Conservation (phyloP, 345 rosid species). For the Garcia nutans region DNA sequence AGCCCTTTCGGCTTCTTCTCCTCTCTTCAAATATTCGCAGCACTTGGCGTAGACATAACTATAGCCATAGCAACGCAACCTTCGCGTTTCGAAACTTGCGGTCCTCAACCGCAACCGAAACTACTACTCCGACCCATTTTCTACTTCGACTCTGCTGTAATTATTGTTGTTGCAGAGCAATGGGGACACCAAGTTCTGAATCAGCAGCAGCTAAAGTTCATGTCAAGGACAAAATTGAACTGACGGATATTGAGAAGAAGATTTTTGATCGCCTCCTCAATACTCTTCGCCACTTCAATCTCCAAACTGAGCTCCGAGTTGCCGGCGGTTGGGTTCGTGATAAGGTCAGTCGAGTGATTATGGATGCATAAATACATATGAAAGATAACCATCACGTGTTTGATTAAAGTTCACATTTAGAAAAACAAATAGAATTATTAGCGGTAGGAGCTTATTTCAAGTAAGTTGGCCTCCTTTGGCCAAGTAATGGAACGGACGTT, state of each 20-base stretch:
- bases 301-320: conserved; percentile 77
- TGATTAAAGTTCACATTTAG: background rate
- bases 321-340: conserved; percentile 99
- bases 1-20: conserved; percentile 26
- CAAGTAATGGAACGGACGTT: background rate
- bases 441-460: background rate
- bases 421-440: background rate
- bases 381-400: background rate
- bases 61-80: background rate
- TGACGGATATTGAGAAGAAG: conserved; percentile 55
- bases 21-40: conserved; percentile 18
- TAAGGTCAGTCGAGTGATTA: conserved; percentile 46
- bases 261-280: conserved; percentile 71
- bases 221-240: conserved; percentile 59
- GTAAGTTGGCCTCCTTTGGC: background rate
- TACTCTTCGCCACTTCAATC: conserved; percentile 61
- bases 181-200: conserved; percentile 32
- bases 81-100: conserved; percentile 22
- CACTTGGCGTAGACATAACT: background rate
- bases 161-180: conserved; percentile 22
- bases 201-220: conserved; percentile 24
- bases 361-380: too few species aligned
- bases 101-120: background rate
- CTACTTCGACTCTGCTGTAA: background rate
- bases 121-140: background rate